Percentiles rank a stretch among this genome's conserved stretches.
phyloP scores from a whole-genome alignment of 106 monocot genomes.

The Ottelia alismoides region DNA sequence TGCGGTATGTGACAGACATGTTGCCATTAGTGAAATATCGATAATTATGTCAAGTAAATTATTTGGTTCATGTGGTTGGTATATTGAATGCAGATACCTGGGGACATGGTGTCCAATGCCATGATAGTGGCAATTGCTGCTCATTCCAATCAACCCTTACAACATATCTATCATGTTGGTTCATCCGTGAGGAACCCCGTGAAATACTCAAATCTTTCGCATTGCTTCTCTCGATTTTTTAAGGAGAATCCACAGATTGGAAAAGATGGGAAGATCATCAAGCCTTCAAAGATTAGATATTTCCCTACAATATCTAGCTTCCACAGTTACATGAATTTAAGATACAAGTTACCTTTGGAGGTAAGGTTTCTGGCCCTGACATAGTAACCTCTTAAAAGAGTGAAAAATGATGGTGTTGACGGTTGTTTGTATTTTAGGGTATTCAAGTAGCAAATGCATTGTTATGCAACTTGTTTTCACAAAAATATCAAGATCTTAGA shows the following conservation, averaged over 20 bases:
- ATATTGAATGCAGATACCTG: constrained; percentile 80
- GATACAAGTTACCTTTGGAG: too few relatives aligned
- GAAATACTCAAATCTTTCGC: constrained; percentile 14
- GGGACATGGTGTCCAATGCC: constrained; percentile 71
- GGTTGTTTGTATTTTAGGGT: too few relatives aligned
- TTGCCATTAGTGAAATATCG: too few relatives aligned
- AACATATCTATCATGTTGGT: constrained; percentile 50
- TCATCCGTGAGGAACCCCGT: constrained; percentile 53
- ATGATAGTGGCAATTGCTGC: constrained; percentile 53
- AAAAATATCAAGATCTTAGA: constrained; percentile 10
- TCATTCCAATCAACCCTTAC: constrained; percentile 21
- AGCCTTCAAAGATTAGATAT: constrained; percentile 16
- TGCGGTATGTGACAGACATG: constrained; percentile 38
- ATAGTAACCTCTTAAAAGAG: constrained; percentile 32
- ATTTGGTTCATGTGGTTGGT: too few relatives aligned
- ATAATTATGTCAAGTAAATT: too few relatives aligned
- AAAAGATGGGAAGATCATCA: constrained; percentile 31
- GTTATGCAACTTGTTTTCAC: constrained; percentile 7
- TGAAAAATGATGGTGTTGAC: constrained; percentile 14
- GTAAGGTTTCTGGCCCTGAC: too few relatives aligned
- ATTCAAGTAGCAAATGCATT: too few relatives aligned
- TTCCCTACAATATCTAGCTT: too few relatives aligned
- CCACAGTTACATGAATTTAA: too few relatives aligned
- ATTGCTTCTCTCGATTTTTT: constrained; percentile 29
- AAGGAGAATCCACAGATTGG: constrained; percentile 29